Percentiles rank a stretch among this genome's conserved stretches.
Conservation (phyloP, 352 stramenopile species). For the Thalassiosira exigua region DNA sequence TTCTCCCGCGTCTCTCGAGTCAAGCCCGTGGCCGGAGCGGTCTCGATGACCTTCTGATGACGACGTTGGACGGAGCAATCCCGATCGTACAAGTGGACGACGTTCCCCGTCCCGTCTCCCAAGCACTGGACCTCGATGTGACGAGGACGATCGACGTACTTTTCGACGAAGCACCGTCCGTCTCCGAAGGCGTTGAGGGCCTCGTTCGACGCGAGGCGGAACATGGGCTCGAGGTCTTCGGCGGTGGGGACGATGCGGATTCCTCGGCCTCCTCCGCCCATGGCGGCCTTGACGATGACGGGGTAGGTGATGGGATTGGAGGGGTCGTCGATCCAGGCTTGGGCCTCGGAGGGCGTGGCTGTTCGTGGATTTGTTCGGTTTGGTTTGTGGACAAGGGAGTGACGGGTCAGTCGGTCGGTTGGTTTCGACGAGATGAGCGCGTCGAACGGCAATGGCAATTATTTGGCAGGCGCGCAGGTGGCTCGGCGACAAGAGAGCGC, state of each 20-base stretch:
- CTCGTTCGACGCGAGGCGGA: conserved; percentile 42
- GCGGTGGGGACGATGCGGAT: conserved; percentile 89
- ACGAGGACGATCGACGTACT: conserved; percentile 93
- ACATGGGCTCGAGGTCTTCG: conserved; percentile 65
- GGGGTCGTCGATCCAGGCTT: no score
- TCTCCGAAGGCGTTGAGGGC: conserved; percentile 90
- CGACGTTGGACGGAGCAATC: conserved; percentile 98
- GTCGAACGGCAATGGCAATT: no score
- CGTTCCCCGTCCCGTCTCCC: conserved; percentile 92
- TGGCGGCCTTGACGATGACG: conserved; percentile 98
- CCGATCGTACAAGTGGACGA: conserved; percentile 94
- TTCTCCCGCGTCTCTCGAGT: conserved; percentile 80
- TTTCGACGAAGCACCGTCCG: conserved; percentile 94
- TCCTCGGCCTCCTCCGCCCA: conserved; percentile 92
- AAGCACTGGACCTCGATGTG: conserved; percentile 99
- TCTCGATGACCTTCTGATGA: conserved; percentile 98
- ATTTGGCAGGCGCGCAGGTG: no score
- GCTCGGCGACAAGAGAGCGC: no score
- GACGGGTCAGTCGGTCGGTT: no score
- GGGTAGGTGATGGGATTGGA: conserved; percentile 85
- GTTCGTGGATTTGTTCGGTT: no score
- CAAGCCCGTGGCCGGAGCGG: conserved; percentile 90
- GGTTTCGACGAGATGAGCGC: no score
- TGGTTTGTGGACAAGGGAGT: no score
- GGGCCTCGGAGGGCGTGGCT: no score